Evolutionary conservation across 2,329 filamentous ascomycete species (phyloP).

Genomic region (Hymenoscyphus fructigenus): DNA sequence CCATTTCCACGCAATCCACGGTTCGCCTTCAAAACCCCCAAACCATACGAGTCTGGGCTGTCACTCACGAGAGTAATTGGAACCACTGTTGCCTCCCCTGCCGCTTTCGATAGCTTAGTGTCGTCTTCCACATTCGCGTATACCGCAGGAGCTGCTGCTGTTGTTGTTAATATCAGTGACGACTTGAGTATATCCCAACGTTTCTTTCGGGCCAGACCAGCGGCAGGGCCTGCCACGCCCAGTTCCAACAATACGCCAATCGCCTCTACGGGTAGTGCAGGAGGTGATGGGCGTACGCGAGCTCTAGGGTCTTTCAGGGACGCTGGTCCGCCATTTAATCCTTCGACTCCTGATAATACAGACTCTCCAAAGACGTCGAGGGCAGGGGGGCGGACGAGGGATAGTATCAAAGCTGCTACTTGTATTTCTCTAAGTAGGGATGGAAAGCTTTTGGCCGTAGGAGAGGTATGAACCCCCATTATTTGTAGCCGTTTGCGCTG

Average conservation of each 20-base stretch:
- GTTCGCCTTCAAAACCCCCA: slow-evolving; percentile 54
- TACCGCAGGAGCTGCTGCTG: slow-evolving; percentile 89
- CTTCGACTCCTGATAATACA: slow-evolving; percentile 38
- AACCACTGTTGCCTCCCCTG: slow-evolving; percentile 80
- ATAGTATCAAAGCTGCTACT: slow-evolving; percentile 91
- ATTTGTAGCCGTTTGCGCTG: no score
- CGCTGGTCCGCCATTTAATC: slow-evolving; percentile 38
- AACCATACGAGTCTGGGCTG: slow-evolving; percentile 56
- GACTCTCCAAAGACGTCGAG: slow-evolving; percentile 65
- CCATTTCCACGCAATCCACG: slow-evolving; percentile 64
- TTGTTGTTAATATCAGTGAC: slow-evolving; percentile 77
- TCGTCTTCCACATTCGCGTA: slow-evolving; percentile 76
- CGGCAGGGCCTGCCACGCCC: slow-evolving; percentile 63
- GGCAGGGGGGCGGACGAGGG: slow-evolving; percentile 73
- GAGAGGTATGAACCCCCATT: slow-evolving; percentile 59
- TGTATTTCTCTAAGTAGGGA: slow-evolving; percentile 87
- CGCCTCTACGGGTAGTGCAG: slow-evolving; percentile 55
- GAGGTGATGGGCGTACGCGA: slow-evolving; percentile 63
- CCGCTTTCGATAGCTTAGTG: slow-evolving; percentile 79
- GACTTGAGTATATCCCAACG: slow-evolving; percentile 67
- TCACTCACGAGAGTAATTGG: slow-evolving; percentile 84
- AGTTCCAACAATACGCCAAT: slow-evolving; percentile 55
- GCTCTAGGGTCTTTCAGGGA: slow-evolving; percentile 51
- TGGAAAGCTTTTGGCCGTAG: slow-evolving; percentile 83
- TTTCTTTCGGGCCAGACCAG: slow-evolving; percentile 86